phyloP scores from a whole-genome alignment of 176 grass and related monocot genomes.

The Triticum urartu region DNA sequence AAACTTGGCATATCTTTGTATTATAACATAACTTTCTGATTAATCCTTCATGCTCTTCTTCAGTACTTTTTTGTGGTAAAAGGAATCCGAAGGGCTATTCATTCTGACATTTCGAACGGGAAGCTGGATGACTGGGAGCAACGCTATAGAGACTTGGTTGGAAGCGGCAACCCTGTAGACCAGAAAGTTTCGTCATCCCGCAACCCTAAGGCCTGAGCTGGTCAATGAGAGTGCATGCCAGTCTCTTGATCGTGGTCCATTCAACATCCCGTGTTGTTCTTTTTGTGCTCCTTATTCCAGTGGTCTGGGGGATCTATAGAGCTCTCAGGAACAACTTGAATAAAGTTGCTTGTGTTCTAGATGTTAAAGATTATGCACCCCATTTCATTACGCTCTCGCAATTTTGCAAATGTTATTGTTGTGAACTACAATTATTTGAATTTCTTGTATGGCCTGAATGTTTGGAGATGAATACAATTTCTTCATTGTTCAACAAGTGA shows the following conservation, averaged over 20 bases:
- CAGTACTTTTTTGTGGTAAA: slow-evolving; percentile 89
- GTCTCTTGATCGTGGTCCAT: background rate
- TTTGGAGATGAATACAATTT: background rate
- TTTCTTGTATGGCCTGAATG: background rate
- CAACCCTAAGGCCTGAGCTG: slow-evolving; percentile 37
- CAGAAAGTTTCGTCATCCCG: slow-evolving; percentile 25
- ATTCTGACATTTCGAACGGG: slow-evolving; percentile 55
- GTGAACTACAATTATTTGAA: background rate
- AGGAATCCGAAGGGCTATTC: slow-evolving; percentile 62
- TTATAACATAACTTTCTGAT: slow-evolving; percentile 3
- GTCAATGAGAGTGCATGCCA: background rate
- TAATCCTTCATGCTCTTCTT: slow-evolving; percentile 11
- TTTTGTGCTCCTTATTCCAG: background rate
- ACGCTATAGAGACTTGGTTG: slow-evolving; percentile 67
- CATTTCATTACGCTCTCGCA: slow-evolving; percentile 29
- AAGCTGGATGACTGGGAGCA: slow-evolving; percentile 80
- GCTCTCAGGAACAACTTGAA: slow-evolving; percentile 28
- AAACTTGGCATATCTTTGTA: background rate
- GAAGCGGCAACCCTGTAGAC: slow-evolving; percentile 32
- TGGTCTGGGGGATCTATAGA: slow-evolving; percentile 38
- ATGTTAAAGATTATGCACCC: slow-evolving; percentile 15
- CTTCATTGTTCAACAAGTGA: too few relatives aligned
- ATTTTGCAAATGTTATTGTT: slow-evolving; percentile 45
- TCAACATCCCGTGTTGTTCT: background rate
- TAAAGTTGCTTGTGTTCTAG: slow-evolving; percentile 34